Conservation (phyloP, 2,329 filamentous ascomycete genomes). For the Penicillium occitanis region DNA sequence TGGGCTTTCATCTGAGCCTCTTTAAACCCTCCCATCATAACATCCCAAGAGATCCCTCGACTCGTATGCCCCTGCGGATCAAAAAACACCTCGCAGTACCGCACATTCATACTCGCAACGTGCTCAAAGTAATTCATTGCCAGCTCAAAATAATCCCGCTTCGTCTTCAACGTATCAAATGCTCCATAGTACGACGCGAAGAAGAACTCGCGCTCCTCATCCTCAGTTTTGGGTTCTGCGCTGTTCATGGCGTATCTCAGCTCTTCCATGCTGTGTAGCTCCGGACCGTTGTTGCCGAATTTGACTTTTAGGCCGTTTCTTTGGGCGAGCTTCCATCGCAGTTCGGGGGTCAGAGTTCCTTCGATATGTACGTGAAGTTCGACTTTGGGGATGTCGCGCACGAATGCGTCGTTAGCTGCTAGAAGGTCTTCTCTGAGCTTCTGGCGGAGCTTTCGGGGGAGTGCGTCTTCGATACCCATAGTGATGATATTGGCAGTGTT, state of each 20-base stretch:
- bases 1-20: slow-evolving; percentile 9
- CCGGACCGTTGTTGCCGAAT: background rate
- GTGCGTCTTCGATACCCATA: slow-evolving; percentile 7
- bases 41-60: slow-evolving; percentile 2
- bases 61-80: slow-evolving; percentile 7
- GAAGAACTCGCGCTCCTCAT: slow-evolving; percentile 11
- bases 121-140: slow-evolving; percentile 7
- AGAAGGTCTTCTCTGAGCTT: slow-evolving; percentile 10
- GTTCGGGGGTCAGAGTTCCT: background rate
- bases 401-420: background rate
- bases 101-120: background rate
- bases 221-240: slow-evolving; percentile 3
- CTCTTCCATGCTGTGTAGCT: slow-evolving; percentile 4
- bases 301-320: background rate
- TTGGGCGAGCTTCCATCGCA: background rate
- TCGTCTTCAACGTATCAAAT: slow-evolving; percentile 6
- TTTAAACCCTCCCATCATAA: slow-evolving; percentile 8
- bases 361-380: slow-evolving; percentile 7
- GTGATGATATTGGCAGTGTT: background rate
- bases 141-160: slow-evolving; percentile 1
- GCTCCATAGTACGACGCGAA: slow-evolving; percentile 9
- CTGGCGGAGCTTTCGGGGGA: slow-evolving; percentile 4
- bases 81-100: slow-evolving; percentile 3
- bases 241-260: slow-evolving; percentile 11
- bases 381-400: slow-evolving; percentile 1